Conservation (phyloP, 1,139 yeast genomes). For the Yamadazyma aaseri region DNA sequence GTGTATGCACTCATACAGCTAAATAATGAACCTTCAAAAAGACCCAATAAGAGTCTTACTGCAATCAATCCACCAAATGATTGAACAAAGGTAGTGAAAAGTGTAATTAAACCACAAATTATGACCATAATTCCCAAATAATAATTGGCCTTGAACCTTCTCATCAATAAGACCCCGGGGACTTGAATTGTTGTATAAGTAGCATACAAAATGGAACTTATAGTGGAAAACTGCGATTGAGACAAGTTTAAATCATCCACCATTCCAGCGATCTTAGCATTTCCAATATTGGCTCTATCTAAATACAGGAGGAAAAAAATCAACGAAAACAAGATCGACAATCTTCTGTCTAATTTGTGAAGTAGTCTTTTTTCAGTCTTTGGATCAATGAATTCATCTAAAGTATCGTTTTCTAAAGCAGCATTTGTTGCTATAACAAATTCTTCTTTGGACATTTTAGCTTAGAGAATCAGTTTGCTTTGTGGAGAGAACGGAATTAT, state of each 20-base stretch:
- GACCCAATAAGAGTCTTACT: constrained; percentile 21
- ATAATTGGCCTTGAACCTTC: constrained; percentile 16
- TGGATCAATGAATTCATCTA: constrained; percentile 6
- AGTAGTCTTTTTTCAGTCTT: constrained; percentile 7
- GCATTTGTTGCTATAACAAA: neutral
- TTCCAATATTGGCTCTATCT: constrained; percentile 26
- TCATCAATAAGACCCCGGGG: constrained; percentile 17
- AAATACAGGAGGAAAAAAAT: constrained; percentile 24
- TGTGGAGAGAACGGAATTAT: neutral
- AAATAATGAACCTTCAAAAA: constrained; percentile 22
- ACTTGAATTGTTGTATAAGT: constrained; percentile 21
- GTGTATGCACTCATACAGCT: constrained; percentile 38
- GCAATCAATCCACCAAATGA: constrained; percentile 18
- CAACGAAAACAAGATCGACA: constrained; percentile 18
- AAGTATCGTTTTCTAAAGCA: constrained; percentile 1
- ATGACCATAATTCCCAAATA: constrained; percentile 16
- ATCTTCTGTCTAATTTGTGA: constrained; percentile 16
- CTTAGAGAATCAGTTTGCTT: no score
- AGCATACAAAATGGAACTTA: constrained; percentile 19
- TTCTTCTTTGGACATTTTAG: constrained; percentile 1
- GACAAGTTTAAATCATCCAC: constrained; percentile 17
- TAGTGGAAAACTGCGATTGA: constrained; percentile 17
- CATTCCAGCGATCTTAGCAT: constrained; percentile 25
- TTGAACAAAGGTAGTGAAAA: constrained; percentile 18
- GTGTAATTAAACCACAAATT: constrained; percentile 20